Evolutionary conservation across 257 asterid genomes (phyloP).

Genomic region (Petrea volubilis): DNA sequence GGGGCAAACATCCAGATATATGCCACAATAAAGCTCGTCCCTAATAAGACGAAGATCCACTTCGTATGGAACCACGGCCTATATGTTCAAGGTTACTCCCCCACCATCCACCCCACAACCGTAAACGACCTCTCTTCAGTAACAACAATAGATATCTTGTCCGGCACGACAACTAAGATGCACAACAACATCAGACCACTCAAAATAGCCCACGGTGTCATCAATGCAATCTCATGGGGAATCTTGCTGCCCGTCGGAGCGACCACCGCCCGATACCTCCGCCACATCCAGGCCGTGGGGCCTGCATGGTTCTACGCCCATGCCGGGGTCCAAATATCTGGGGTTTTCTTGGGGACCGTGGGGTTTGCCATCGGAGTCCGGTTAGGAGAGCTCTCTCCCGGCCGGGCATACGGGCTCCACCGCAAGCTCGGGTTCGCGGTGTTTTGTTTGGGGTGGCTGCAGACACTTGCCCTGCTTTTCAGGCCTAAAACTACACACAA

Average conservation of each 20-base stretch:
- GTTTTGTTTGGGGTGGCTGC: slow-evolving; percentile 80
- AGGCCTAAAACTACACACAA: slow-evolving; percentile 83
- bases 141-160: slow-evolving; percentile 62
- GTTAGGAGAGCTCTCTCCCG: slow-evolving; percentile 74
- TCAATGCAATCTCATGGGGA: slow-evolving; percentile 83
- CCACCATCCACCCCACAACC: slow-evolving; percentile 74
- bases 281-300: slow-evolving; percentile 59
- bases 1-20: slow-evolving; percentile 73
- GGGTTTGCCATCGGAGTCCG: slow-evolving; percentile 77
- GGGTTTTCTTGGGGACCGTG: slow-evolving; percentile 60
- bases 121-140: slow-evolving; percentile 65
- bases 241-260: slow-evolving; percentile 76
- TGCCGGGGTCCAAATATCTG: slow-evolving; percentile 71
- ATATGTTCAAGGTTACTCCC: slow-evolving; percentile 95
- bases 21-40: slow-evolving; percentile 59
- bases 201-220: slow-evolving; percentile 55
- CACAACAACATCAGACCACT: slow-evolving; percentile 38
- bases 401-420: slow-evolving; percentile 63
- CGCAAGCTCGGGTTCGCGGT: slow-evolving; percentile 77
- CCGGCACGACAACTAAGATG: slow-evolving; percentile 48
- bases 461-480: slow-evolving; percentile 74
- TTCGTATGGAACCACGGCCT: slow-evolving; percentile 82
- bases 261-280: slow-evolving; percentile 64
- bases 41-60: slow-evolving; percentile 70
- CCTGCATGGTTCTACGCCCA: slow-evolving; percentile 84